Percentiles rank a stretch among this genome's conserved stretches.
Conservation (phyloP, 805 yeast genomes). For the Metschnikowia noctiluminum region DNA sequence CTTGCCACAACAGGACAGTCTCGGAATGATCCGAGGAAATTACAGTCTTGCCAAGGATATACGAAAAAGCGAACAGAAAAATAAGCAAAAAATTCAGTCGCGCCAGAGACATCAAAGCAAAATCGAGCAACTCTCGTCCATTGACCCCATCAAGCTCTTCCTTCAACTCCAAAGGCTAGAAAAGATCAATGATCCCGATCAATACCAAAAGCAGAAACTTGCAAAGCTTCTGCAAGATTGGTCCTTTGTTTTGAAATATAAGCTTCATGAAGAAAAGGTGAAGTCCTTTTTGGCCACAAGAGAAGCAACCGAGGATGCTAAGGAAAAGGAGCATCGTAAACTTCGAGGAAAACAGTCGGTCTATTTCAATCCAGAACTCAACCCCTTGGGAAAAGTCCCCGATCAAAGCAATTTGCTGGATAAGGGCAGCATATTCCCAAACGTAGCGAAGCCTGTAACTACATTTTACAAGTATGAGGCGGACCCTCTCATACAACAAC, state of each 20-base stretch:
- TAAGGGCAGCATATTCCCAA: conserved; percentile 22
- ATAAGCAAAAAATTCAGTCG: conserved; percentile 33
- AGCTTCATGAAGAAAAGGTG: conserved; percentile 32
- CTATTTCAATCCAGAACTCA: conserved; percentile 65
- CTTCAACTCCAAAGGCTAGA: conserved; percentile 31
- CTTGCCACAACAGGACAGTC: too few relatives aligned
- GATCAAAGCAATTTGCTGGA: neutral
- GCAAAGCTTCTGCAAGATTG: conserved; percentile 37
- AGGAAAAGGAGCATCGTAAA: conserved; percentile 19
- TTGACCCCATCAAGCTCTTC: conserved; percentile 35
- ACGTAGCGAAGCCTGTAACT: conserved; percentile 31
- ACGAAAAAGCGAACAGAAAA: conserved; percentile 33
- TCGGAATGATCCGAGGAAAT: conserved; percentile 24
- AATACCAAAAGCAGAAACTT: conserved; percentile 20
- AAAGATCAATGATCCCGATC: conserved; percentile 10
- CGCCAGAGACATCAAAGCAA: conserved; percentile 33
- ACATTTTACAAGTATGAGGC: conserved; percentile 15
- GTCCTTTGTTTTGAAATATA: conserved; percentile 32
- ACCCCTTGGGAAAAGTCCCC: conserved; percentile 58
- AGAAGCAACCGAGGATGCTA: conserved; percentile 18
- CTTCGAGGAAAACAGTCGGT: conserved; percentile 48
- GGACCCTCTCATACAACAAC: conserved; percentile 30
- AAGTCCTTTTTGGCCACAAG: conserved; percentile 21
- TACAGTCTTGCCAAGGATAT: conserved; percentile 39
- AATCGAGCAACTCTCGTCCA: conserved; percentile 23